Base-by-base conservation (phyloP, 768 basidiomycete genomes). In the Rhodocollybia butyracea region DNA sequence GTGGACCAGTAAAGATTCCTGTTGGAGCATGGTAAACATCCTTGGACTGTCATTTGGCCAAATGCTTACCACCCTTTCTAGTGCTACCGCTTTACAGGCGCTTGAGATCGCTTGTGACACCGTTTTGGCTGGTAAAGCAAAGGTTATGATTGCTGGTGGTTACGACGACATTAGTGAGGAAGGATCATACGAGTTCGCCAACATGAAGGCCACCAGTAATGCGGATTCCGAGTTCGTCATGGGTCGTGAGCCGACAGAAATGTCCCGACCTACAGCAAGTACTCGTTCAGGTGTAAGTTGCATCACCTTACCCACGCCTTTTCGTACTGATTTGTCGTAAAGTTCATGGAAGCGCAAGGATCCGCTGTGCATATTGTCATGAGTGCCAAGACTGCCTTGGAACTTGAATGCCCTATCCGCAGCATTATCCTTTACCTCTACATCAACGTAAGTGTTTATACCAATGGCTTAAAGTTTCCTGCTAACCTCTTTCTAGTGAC, bases 191-290 rank as follows among this genome's bases (percentile, higher is more conserved):
- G 96, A 99, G 71, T 99, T 99, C 72, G 97, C 94, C 47, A 98
- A 98, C 78, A 99, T 99, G 97, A 97, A 98, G 73, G 97, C 97
- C 1, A 99, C 97, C 5, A 93, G 90, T 73, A 98, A 96, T 66
- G 88, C 95, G 1, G 92, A 94, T 71, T 92, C 92, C 29, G 97
- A 99, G 70, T 91, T 98, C 66, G 96, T 95, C 3, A 97, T 97
- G 90, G 97, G 97, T 58, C 94, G 97, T 62, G 97, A 99, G 71
- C 95, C 97, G 5, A 94, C 91, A 36, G 97, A 99, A 71, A 95
- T 98, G 90, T 99, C 97, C 43, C 89, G 97, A 56, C 97, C 97
- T 15, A 89, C 96, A 10, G 98, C 96, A 1, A 91, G 89, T 10
- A 98, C 96, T 60, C 92, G 97, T 68, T 82, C 94, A 65, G 97